Evolutionary conservation across 129 eudicot species (phyloP), one percentile per base, ranked within the genome.

Genomic region (Tagetes patula): DNA sequence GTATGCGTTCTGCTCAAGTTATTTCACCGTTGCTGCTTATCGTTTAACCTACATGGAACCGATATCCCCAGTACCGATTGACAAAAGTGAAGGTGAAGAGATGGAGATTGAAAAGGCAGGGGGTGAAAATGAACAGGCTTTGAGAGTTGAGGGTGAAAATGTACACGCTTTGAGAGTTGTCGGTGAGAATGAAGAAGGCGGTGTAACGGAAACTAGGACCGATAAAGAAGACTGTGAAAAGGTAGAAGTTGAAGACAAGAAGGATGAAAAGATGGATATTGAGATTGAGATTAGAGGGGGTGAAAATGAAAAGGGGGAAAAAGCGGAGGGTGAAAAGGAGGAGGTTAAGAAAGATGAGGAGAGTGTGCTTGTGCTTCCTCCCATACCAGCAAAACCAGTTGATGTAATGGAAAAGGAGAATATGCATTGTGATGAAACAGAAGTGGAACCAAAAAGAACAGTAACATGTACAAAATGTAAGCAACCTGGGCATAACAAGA

Each of bases 401-500:
- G 70, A 64, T 32, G 67, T 71, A 20, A 69, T 69, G 53, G n/a
- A n/a, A n/a, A 81, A 83, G 75, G 80, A 83, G 73, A 85, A 81
- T 47, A 74, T 70, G 77, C 88, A 89, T n/a, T n/a, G 74, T 73
- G 81, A 46, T 32, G 85, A 85, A 65, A 64, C 67, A 12, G 93
- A 85, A 40, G 83, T 36, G 8, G 82, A 79, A 47, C 65, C 80
- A 65, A 85, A 77, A 70, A 87, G 93, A 80, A 85, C 92, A 55
- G 93, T 90, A 50, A 83, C 90, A 5, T 90, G 96, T 74, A 83
- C 87, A 38, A 87, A 76, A 69, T 90, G 96, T 64, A 90, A 87
- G 80, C 87, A 90, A 49, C 81, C 83, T 0, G 93, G 96, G 75
- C 96, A 90, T 76, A 90, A 90, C 12, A 90, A 87, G 73, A 85